Evolutionary conservation across 331 rosid genomes (phyloP).

Genomic region (Malus hybrid): DNA sequence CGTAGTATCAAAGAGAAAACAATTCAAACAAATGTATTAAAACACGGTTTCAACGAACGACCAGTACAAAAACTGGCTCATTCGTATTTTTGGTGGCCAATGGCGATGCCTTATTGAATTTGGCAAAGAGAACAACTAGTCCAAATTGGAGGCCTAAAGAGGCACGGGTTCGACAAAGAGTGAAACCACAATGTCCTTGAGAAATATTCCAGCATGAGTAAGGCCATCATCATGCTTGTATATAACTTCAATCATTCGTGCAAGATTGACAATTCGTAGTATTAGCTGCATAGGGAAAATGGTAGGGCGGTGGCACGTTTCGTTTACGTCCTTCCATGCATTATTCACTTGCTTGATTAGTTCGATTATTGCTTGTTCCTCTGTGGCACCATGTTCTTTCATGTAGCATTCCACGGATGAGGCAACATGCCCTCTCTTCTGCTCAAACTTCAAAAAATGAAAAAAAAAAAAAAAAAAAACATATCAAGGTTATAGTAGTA

Average conservation of each 20-base stretch:
- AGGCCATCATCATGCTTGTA: neutral
- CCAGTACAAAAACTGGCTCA: no score
- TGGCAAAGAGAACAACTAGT: no score
- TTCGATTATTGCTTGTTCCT: neutral
- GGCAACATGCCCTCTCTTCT: neutral
- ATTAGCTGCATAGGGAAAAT: neutral
- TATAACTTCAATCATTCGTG: neutral
- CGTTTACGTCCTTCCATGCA: neutral
- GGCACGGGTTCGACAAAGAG: no score
- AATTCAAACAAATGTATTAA: no score
- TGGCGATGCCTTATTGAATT: no score
- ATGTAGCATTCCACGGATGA: neutral
- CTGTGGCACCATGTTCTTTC: neutral
- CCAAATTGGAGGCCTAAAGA: no score
- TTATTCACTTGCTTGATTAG: neutral
- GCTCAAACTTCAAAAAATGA: neutral
- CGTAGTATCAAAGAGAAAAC: no score
- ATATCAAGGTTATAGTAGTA: no score
- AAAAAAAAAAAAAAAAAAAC: no score
- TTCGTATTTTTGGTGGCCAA: no score
- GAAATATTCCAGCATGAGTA: neutral
- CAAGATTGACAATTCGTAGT: neutral
- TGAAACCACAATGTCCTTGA: neutral
- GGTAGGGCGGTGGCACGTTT: neutral
- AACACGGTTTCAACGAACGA: no score